Evolutionary conservation across 1,284 basidiomycete genomes (phyloP), one percentile per base, ranked within the genome.

Genomic region (Somion occarium): DNA sequence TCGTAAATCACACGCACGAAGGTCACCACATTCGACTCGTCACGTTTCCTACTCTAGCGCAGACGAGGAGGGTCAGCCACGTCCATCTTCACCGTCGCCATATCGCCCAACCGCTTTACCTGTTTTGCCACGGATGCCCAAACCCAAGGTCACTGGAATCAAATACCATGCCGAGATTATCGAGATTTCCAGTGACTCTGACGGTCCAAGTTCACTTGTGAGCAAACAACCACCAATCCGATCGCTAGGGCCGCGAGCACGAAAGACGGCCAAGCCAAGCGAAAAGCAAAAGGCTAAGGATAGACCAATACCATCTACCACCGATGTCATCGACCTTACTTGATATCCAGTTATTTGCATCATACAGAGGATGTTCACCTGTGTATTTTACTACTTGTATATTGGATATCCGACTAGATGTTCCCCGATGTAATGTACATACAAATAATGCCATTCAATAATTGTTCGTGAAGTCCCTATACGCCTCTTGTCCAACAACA

Each of bases 321-420:
- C 30, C 9, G 55, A 69, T 43, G 54, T 74, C 11, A 73, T 74
- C 45, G 73, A 74, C 61, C 62, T 73, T 22, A 72, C 72, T n/a
- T 72, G 61, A 49, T 52, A 46, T 49, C 42, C 25, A 43, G 22
- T 23, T 51, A 15, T 44, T 22, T 50, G 48, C 27, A 37, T 46
- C 39, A 51, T 49, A 42, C 22, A 49, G 15, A 12, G 19, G 43
- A 44, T 44, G 43, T 22, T 42, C 7, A 18, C 15, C 7, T n/a
- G n/a, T n/a, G n/a, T n/a, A n/a, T n/a, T n/a, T n/a, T n/a, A n/a
- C n/a, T n/a, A n/a, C n/a, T n/a, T 34, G 30, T 15, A 34, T 34
- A 7, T 34, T 7, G 15, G 30, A 34, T 34, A 34, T 18, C 39
- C 39, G 19, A 42, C 19, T 42, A 12, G 44, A 34, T 30, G n/a